phyloP scores from a whole-genome alignment of 148 eudicot genomes.

The Suaeda aralocaspica region DNA sequence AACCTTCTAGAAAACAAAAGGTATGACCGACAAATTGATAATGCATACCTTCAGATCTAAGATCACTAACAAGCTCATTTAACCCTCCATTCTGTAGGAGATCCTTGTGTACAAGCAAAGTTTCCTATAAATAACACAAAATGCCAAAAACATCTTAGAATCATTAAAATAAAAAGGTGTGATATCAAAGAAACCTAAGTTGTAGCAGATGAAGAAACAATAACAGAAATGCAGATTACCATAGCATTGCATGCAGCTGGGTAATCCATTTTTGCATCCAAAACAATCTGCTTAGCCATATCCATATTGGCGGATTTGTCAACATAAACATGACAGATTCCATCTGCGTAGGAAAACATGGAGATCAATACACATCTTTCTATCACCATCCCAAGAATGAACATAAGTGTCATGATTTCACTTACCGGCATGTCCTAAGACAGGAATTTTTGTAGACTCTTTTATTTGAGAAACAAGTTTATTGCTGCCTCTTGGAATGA shows the following conservation, averaged over 20 bases:
- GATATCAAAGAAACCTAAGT: too few relatives aligned
- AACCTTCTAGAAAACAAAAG: background rate
- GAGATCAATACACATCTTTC: conserved; percentile 14
- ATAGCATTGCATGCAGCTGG: conserved; percentile 99
- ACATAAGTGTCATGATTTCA: background rate
- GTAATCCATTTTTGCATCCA: conserved; percentile 88
- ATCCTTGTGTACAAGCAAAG: conserved; percentile 89
- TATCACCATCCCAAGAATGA: background rate
- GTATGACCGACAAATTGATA: background rate
- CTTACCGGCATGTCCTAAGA: conserved; percentile 93
- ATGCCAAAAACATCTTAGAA: too few relatives aligned
- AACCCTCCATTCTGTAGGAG: conserved; percentile 49
- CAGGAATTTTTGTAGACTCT: conserved; percentile 92
- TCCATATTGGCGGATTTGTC: conserved; percentile 88
- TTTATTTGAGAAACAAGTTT: conserved; percentile 93
- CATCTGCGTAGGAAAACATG: conserved; percentile 49
- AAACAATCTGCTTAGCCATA: conserved; percentile 69
- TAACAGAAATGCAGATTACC: conserved; percentile 38
- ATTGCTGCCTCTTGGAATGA: conserved; percentile 99
- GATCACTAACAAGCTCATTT: conserved; percentile 53
- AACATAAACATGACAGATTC: conserved; percentile 90
- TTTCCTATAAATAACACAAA: conserved; percentile 53
- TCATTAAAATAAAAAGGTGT: background rate
- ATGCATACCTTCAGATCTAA: conserved; percentile 60
- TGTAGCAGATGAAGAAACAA: background rate